Evolutionary conservation across 495 filamentous ascomycete genomes (phyloP).

Genomic region (Trichoderma reesei): DNA sequence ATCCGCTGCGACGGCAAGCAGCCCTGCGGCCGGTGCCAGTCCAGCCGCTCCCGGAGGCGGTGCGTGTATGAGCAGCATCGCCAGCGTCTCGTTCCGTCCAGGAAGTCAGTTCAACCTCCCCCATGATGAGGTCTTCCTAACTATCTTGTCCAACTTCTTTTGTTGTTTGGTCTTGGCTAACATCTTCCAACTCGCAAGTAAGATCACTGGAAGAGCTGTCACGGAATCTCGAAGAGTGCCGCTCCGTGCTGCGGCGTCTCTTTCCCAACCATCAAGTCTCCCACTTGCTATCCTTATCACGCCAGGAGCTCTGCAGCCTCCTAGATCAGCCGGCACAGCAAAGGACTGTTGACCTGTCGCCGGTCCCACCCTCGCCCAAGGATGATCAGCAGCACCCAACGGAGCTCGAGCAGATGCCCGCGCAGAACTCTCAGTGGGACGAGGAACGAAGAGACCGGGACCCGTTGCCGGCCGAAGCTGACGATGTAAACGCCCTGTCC

Average conservation of each 20-base stretch:
- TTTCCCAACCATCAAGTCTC: slow-evolving; percentile 45
- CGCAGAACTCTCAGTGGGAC: slow-evolving; percentile 47
- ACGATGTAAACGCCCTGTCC: slow-evolving; percentile 76
- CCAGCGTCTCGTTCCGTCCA: slow-evolving; percentile 47
- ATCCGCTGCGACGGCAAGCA: slow-evolving; percentile 51
- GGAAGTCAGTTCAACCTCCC: slow-evolving; percentile 29
- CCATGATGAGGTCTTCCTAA: neutral
- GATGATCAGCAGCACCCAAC: slow-evolving; percentile 26
- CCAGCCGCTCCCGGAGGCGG: slow-evolving; percentile 45
- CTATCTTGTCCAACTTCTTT: neutral
- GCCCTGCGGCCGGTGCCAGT: slow-evolving; percentile 48
- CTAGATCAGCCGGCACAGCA: slow-evolving; percentile 33
- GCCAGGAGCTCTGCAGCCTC: slow-evolving; percentile 41
- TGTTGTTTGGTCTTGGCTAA: neutral
- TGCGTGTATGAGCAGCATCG: slow-evolving; percentile 53
- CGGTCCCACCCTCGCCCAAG: slow-evolving; percentile 34
- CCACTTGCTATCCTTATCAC: slow-evolving; percentile 38
- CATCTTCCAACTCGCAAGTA: slow-evolving; percentile 15
- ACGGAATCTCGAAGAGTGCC: slow-evolving; percentile 49
- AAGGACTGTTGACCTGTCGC: slow-evolving; percentile 29
- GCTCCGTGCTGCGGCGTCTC: slow-evolving; percentile 43
- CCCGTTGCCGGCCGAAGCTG: slow-evolving; percentile 56
- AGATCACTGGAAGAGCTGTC: slow-evolving; percentile 46
- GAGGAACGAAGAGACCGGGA: slow-evolving; percentile 46
- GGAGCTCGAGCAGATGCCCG: slow-evolving; percentile 44